Evolutionary conservation across 805 yeast genomes (phyloP).

Genomic region (Candida succiphila): DNA sequence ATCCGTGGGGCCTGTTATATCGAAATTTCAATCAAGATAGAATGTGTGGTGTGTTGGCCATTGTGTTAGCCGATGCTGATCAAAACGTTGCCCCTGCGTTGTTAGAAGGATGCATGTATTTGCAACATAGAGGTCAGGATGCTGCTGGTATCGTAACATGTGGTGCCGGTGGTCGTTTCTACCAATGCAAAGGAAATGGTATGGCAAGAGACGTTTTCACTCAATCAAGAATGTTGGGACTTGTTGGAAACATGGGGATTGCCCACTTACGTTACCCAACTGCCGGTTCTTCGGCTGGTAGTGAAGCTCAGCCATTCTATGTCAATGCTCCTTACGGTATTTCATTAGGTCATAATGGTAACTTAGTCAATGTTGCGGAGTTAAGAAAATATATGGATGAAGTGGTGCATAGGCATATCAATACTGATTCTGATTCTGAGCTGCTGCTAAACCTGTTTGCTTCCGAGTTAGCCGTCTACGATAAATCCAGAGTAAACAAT

Average conservation of each 20-base stretch:
- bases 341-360: conserved; percentile 86
- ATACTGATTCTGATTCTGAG: conserved; percentile 95
- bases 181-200: conserved; percentile 98
- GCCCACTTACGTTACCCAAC: conserved; percentile 95
- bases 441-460: conserved; percentile 85
- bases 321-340: conserved; percentile 97
- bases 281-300: conserved; percentile 90
- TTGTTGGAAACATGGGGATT: conserved; percentile 91
- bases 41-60: conserved; percentile 95
- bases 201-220: conserved; percentile 98
- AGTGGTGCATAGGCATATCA: conserved; percentile 91
- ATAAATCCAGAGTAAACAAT: conserved; percentile 88
- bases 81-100: conserved; percentile 79
- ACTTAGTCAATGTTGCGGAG: conserved; percentile 78
- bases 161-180: conserved; percentile 85
- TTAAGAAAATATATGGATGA: conserved; percentile 78
- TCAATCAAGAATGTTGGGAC: conserved; percentile 60
- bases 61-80: conserved; percentile 68
- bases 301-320: conserved; percentile 98
- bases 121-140: conserved; percentile 98
- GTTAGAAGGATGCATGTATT: conserved; percentile 82
- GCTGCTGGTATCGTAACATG: conserved; percentile 99
- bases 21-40: background rate
- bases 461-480: conserved; percentile 79
- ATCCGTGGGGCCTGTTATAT: too few species aligned